Percentiles rank a stretch among this genome's conserved stretches.
Conservation (phyloP, 495 filamentous ascomycete species). For the Tuber indicum region DNA sequence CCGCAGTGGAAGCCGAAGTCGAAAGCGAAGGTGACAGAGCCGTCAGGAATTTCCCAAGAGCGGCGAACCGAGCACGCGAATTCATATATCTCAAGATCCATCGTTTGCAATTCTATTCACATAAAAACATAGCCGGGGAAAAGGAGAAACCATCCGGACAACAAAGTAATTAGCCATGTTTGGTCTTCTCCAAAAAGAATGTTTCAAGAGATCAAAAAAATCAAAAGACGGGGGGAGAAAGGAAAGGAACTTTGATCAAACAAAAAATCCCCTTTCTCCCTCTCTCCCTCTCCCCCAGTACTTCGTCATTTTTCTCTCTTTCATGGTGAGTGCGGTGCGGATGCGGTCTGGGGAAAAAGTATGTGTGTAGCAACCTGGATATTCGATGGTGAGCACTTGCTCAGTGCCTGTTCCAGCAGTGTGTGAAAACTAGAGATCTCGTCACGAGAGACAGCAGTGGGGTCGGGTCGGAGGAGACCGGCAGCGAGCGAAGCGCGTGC, state of each 20-base stretch:
- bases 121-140: constrained; percentile 9
- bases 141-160: background rate
- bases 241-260: constrained; percentile 1
- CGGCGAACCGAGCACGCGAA: constrained; percentile 59
- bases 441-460: constrained; percentile 59
- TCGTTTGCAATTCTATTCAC: constrained; percentile 70
- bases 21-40: constrained; percentile 59
- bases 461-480: constrained; percentile 68
- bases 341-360: constrained; percentile 52
- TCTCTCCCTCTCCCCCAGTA: background rate
- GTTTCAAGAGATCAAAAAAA: constrained; percentile 14
- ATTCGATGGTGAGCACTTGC: constrained; percentile 72
- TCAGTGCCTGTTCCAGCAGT: constrained; percentile 59
- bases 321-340: constrained; percentile 39
- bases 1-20: constrained; percentile 16
- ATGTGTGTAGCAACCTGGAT: constrained; percentile 81
- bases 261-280: background rate
- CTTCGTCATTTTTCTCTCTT: constrained; percentile 13
- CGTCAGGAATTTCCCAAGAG: constrained; percentile 69
- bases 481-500: constrained; percentile 75
- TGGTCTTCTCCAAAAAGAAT: constrained; percentile 1
- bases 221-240: constrained; percentile 18
- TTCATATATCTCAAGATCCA: constrained; percentile 71
- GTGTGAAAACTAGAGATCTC: constrained; percentile 67
- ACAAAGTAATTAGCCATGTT: constrained; percentile 2